Percentiles rank a stretch among this genome's conserved stretches.
These are phyloP conservation scores for Clitopilus hobsonii DNA, from an alignment of 768 basidiomycete species.

Conservation along the genomic window DNA sequence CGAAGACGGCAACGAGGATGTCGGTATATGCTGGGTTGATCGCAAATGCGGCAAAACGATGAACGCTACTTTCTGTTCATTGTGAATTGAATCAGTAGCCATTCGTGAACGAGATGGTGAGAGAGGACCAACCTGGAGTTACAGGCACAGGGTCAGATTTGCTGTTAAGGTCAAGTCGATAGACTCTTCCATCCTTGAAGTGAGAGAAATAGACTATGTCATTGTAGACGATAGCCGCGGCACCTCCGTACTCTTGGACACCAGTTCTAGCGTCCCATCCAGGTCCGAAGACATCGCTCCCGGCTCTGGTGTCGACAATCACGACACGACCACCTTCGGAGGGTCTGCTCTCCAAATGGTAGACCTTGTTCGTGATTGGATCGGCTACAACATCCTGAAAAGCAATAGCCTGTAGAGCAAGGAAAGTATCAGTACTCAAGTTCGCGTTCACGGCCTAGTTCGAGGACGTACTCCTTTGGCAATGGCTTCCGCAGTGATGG, in stretches of 20 bases:
- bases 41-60: conserved; percentile 62
- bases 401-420: neutral
- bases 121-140: conserved; percentile 51
- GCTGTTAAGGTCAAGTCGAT: conserved; percentile 26
- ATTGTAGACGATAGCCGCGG: conserved; percentile 41
- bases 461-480: conserved; percentile 33
- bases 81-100: neutral
- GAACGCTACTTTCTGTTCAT: conserved; percentile 36
- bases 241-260: conserved; percentile 71
- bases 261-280: conserved; percentile 54
- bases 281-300: conserved; percentile 47
- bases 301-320: conserved; percentile 45
- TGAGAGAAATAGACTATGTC: conserved; percentile 52
- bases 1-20: conserved; percentile 59
- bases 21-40: conserved; percentile 49
- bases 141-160: conserved; percentile 34
- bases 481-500: conserved; percentile 49
- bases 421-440: too few species aligned
- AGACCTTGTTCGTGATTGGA: conserved; percentile 36
- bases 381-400: conserved; percentile 49
- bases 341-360: conserved; percentile 58
- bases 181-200: conserved; percentile 43
- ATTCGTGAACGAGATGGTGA: neutral
- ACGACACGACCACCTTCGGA: conserved; percentile 46
- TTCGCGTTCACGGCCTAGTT: too few species aligned